Evolutionary conservation across 2,329 filamentous ascomycete species (phyloP).

Genomic region (Pestalotiopsis sp.): DNA sequence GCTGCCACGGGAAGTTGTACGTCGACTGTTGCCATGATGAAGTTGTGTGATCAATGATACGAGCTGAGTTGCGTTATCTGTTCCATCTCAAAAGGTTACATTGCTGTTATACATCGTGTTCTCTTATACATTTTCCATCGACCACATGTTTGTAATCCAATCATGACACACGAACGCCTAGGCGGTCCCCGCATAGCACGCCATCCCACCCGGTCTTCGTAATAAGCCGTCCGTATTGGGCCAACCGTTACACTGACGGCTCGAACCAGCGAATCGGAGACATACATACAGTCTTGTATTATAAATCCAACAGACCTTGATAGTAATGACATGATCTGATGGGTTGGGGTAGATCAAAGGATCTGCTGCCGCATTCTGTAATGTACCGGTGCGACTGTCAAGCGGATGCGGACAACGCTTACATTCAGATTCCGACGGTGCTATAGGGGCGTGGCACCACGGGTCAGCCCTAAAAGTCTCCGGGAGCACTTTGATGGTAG

Average conservation of each 20-base stretch:
- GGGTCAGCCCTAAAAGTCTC: too few species aligned
- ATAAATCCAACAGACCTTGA: not conserved
- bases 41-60: not conserved
- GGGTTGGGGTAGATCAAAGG: not conserved
- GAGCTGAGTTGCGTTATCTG: not conserved
- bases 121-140: not conserved
- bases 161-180: not conserved
- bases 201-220: not conserved
- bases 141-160: not conserved
- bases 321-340: not conserved
- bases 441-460: too few species aligned
- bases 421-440: too few species aligned
- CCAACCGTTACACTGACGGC: not conserved
- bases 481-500: too few species aligned
- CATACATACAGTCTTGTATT: not conserved
- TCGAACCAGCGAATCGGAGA: conserved; percentile 1
- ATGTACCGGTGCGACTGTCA: too few species aligned
- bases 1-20: conserved; percentile 25
- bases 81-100: not conserved
- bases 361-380: not conserved
- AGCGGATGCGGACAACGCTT: too few species aligned
- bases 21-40: conserved; percentile 30
- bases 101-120: not conserved
- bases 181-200: not conserved
- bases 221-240: not conserved